Percentiles rank a stretch among this genome's conserved stretches.
Evolutionary conservation across 176 grass and related monocot species (phyloP).

Genomic region (Phoenix roebelenii): DNA sequence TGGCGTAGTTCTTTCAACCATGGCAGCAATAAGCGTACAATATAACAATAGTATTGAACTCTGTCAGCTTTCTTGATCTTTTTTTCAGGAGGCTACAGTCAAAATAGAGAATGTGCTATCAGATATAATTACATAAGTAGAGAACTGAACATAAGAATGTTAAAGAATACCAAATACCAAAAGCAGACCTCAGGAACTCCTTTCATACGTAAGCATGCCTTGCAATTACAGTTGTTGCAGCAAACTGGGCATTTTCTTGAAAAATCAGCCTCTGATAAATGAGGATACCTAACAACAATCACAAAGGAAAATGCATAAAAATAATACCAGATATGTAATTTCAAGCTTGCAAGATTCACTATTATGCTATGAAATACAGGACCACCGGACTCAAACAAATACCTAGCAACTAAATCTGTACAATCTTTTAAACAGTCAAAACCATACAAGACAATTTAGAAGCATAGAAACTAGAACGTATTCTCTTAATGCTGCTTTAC

Average conservation of each 20-base stretch:
- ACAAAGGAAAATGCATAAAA: slow-evolving; percentile 9
- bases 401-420: too few species aligned
- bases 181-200: slow-evolving; percentile 31
- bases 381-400: too few species aligned
- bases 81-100: slow-evolving; percentile 40
- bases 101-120: slow-evolving; percentile 6
- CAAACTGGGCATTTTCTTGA: slow-evolving; percentile 49
- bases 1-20: slow-evolving; percentile 46
- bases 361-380: too few species aligned
- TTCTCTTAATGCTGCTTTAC: too few species aligned
- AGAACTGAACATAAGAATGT: background rate
- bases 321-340: background rate
- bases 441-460: too few species aligned
- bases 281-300: slow-evolving; percentile 44
- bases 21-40: slow-evolving; percentile 36
- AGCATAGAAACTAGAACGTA: too few species aligned
- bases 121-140: background rate
- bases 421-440: too few species aligned
- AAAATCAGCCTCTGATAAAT: slow-evolving; percentile 43
- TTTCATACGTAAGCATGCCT: slow-evolving; percentile 46
- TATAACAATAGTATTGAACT: slow-evolving; percentile 35
- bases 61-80: slow-evolving; percentile 33
- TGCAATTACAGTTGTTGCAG: slow-evolving; percentile 65
- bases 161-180: background rate
- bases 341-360: too few species aligned